Conservation (phyloP, 2,329 filamentous ascomycete genomes). For the Grosmannia huntii region DNA sequence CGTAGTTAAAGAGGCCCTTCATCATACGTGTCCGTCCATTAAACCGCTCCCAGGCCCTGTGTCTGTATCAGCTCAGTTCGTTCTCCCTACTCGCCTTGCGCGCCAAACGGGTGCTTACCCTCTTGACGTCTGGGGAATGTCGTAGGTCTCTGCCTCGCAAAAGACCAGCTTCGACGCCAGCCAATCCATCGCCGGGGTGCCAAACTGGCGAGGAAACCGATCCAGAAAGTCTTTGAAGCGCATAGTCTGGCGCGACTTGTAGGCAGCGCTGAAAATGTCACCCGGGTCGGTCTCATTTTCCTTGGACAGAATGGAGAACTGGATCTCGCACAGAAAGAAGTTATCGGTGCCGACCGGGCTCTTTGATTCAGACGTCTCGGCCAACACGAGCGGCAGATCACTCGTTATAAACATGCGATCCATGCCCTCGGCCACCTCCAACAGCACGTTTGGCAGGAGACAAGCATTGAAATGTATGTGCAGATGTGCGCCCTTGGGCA, state of each 20-base stretch:
- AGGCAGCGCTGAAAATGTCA: conserved; percentile 36
- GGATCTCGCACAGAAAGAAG: conserved; percentile 43
- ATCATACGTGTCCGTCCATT: conserved; percentile 58
- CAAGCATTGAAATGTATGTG: conserved; percentile 74
- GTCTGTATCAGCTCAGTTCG: not conserved
- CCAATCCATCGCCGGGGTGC: conserved; percentile 33
- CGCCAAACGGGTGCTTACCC: conserved; percentile 31
- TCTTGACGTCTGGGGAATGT: conserved; percentile 31
- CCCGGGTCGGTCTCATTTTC: conserved; percentile 18
- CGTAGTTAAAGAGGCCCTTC: conserved; percentile 59
- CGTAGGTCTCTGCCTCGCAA: conserved; percentile 45
- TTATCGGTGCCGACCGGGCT: conserved; percentile 22
- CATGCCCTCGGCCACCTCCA: conserved; percentile 42
- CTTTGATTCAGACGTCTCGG: conserved; percentile 1
- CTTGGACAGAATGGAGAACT: conserved; percentile 40
- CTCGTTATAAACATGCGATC: conserved; percentile 59
- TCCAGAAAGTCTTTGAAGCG: conserved; percentile 26
- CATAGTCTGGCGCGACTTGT: conserved; percentile 30
- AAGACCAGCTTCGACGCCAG: conserved; percentile 50
- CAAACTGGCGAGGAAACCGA: conserved; percentile 19
- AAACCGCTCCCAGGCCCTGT: conserved; percentile 47
- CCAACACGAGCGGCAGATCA: conserved; percentile 32
- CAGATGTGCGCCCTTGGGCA: conserved; percentile 62
- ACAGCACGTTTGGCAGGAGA: conserved; percentile 44
- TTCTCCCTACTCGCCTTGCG: not conserved